Evolutionary conservation across 192 early-diverging fungal genomes (phyloP), one percentile per base, ranked within the genome.

Genomic region (Anaeromyces robustus): DNA sequence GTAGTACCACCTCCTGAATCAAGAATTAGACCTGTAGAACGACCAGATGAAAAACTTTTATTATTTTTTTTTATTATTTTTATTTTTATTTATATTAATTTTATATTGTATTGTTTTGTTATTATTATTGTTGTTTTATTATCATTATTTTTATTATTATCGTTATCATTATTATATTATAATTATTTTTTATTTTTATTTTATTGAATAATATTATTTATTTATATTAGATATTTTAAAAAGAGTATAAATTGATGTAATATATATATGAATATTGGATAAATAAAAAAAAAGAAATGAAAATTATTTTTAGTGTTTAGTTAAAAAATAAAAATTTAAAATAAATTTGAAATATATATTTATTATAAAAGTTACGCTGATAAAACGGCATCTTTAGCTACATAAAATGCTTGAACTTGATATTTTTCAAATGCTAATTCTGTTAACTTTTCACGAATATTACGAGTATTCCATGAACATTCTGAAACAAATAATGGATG

Each of bases 391-490:
- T 91, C 92, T 83, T 96, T 93, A 80, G 93, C 94, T 34, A 98
- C 86, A 88, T 95, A 98, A 84, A 99, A 98, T 28, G 96, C 96
- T 39, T 96, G 96, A 39, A 92, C 89, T 30, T 92, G 85, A 81
- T 94, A 97, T 86, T 91, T 93, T 85, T 99, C 98, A 89, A 99
- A 99, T 0, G 96, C 96, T 79, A 98, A 81, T 82, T 98, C 98
- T 43, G 91, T 88, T 26, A 97, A 86, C 84, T 95, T 97, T 79
- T 96, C 94, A 29, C 98, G 91, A 78, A 88, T 86, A 77, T 93
- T 92, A 31, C 91, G 86, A 9, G 94, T 91, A 83, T 94, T 95
- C 96, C 96, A 99, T 77, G 95, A 93, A 14, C 95, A 90, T 86
- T 99, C 97, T 81, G 92, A 92, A 59, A 96, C 90, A 80, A 99